Evolutionary conservation across 176 grass and related monocot genomes (phyloP).

Genomic region (Miscanthus lutarioriparius): DNA sequence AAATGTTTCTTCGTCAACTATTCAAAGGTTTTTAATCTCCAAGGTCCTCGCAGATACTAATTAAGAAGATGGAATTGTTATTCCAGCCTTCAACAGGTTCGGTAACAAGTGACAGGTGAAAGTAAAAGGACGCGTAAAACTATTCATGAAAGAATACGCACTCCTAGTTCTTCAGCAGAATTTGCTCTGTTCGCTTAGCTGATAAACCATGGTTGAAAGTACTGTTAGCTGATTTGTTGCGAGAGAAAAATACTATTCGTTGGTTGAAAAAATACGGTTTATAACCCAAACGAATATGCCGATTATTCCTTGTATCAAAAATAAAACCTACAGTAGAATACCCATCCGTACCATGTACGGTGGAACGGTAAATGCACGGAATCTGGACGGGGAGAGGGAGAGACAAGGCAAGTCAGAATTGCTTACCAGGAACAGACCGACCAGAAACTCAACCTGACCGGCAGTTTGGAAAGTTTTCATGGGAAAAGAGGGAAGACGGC

Average conservation of each 20-base stretch:
- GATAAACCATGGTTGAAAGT: too few species aligned
- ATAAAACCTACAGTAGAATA: not conserved
- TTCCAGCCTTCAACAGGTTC: not conserved
- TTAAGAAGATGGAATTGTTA: not conserved
- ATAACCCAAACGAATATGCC: too few species aligned
- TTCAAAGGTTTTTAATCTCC: not conserved
- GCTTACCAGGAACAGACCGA: not conserved
- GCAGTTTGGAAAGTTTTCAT: not conserved
- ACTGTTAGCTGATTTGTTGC: too few species aligned
- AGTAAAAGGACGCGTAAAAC: not conserved
- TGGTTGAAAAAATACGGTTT: too few species aligned
- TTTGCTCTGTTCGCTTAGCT: too few species aligned
- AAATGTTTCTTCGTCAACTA: too few species aligned
- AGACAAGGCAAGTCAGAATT: slow-evolving; percentile 11
- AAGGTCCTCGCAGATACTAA: not conserved
- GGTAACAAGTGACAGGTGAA: not conserved
- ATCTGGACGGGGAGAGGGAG: not conserved
- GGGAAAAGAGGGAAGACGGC: not conserved
- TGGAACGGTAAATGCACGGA: not conserved
- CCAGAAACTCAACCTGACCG: not conserved
- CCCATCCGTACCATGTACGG: not conserved
- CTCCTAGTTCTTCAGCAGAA: not conserved
- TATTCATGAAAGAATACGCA: not conserved
- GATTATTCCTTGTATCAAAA: not conserved
- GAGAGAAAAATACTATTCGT: too few species aligned